These are phyloP conservation scores for Stephanodiscus triporus DNA, from an alignment of 108 stramenopile species.

Conservation along the genomic window DNA sequence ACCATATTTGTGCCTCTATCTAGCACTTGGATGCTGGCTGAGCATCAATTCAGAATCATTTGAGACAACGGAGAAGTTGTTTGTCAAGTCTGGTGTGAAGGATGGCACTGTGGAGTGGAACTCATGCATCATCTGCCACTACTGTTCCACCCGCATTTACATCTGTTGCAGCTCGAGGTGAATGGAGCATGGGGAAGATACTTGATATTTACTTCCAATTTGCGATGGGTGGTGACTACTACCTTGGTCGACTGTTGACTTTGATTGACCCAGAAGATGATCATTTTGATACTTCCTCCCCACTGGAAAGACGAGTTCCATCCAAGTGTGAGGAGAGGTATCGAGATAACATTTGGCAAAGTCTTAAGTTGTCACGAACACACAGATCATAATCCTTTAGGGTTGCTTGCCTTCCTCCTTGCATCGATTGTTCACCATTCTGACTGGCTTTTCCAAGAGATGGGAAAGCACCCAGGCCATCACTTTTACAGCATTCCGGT, in stretches of 20 bases:
- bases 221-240: slow-evolving; percentile 47
- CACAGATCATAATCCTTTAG: no score
- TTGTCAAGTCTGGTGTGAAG: no score
- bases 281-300: slow-evolving; percentile 36
- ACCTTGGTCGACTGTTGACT: slow-evolving; percentile 42
- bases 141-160: slow-evolving; percentile 29
- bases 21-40: slow-evolving; percentile 24
- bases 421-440: no score
- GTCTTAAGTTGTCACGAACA: no score
- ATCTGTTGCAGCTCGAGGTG: slow-evolving; percentile 45
- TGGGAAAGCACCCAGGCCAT: no score
- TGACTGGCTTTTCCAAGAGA: no score
- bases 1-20: neutral
- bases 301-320: slow-evolving; percentile 35
- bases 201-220: slow-evolving; percentile 53
- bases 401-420: no score
- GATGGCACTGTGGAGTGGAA: neutral
- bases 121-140: slow-evolving; percentile 1
- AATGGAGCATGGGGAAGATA: slow-evolving; percentile 49
- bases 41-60: no score
- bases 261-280: slow-evolving; percentile 43
- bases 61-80: no score
- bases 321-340: no score
- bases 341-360: no score
- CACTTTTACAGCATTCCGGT: no score